These are phyloP conservation scores for Sutorius australiensis DNA, from an alignment of 768 basidiomycete genomes.

Conservation along the genomic window DNA sequence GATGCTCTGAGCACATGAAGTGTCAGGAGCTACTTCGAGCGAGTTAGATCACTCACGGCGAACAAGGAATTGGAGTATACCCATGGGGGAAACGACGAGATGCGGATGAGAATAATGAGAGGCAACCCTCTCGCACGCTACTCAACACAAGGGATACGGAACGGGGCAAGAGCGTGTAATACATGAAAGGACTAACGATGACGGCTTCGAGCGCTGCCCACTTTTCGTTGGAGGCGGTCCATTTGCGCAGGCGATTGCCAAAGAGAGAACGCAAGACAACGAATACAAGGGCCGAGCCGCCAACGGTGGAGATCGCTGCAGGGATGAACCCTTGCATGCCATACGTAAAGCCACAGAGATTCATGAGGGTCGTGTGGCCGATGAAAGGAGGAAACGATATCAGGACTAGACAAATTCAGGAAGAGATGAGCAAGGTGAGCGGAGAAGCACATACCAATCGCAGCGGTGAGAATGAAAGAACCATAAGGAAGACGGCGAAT, in stretches of 20 bases:
- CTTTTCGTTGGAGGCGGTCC: conserved; percentile 60
- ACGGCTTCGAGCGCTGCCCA: conserved; percentile 79
- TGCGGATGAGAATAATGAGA: conserved; percentile 76
- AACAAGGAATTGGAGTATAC: conserved; percentile 82
- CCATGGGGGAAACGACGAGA: conserved; percentile 85
- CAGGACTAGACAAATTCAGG: conserved; percentile 19
- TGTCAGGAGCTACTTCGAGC: conserved; percentile 4
- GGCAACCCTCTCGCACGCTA: conserved; percentile 74
- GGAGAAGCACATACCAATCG: conserved; percentile 53
- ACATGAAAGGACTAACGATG: conserved; percentile 45
- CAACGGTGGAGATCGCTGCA: conserved; percentile 54
- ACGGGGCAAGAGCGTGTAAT: not conserved
- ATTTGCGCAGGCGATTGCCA: conserved; percentile 48
- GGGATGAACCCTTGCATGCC: conserved; percentile 75
- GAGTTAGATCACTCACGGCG: conserved; percentile 46
- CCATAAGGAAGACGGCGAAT: conserved; percentile 60
- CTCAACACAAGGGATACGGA: conserved; percentile 3
- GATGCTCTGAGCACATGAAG: conserved; percentile 52
- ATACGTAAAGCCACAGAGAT: conserved; percentile 79
- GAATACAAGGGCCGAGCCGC: conserved; percentile 65
- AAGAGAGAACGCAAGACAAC: conserved; percentile 57
- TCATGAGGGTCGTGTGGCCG: conserved; percentile 35
- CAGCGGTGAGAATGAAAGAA: conserved; percentile 50
- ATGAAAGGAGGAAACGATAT: conserved; percentile 33
- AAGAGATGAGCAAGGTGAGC: conserved; percentile 50